Percentiles rank a stretch among this genome's conserved stretches.
Conservation (phyloP, 2,329 filamentous ascomycete genomes). For the Clarireedia paspali region DNA sequence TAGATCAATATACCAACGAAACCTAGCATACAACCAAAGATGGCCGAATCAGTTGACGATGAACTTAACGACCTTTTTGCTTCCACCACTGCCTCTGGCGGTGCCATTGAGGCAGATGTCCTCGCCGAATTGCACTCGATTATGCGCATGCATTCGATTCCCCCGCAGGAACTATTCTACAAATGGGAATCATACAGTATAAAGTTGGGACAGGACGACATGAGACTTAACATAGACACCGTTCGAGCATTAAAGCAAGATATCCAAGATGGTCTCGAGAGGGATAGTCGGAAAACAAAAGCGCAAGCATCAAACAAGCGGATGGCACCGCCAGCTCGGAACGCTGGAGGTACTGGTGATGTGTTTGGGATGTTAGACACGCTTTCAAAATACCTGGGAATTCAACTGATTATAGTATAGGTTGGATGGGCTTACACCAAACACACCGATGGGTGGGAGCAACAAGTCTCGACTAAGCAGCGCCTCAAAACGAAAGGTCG, state of each 20-base stretch:
- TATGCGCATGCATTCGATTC: constrained; percentile 72
- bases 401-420: constrained; percentile 31
- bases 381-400: not conserved
- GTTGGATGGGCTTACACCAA: constrained; percentile 62
- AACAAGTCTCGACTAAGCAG: constrained; percentile 15
- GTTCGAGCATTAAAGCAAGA: constrained; percentile 77
- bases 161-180: constrained; percentile 83
- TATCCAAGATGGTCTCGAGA: constrained; percentile 76
- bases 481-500: constrained; percentile 29
- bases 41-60: constrained; percentile 17
- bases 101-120: constrained; percentile 63
- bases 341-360: constrained; percentile 49
- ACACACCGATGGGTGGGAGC: constrained; percentile 38
- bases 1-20: not conserved
- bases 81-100: constrained; percentile 11
- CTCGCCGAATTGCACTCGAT: constrained; percentile 78
- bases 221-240: constrained; percentile 60
- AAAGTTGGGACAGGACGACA: constrained; percentile 80
- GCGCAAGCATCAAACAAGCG: constrained; percentile 58
- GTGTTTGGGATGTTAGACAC: constrained; percentile 70
- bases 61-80: constrained; percentile 26
- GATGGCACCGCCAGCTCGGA: constrained; percentile 54
- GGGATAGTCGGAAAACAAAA: constrained; percentile 58
- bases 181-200: constrained; percentile 99
- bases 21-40: not conserved